phyloP scores from a whole-genome alignment of 2,329 filamentous ascomycete genomes.

The Hymenoscyphus infarciens region DNA sequence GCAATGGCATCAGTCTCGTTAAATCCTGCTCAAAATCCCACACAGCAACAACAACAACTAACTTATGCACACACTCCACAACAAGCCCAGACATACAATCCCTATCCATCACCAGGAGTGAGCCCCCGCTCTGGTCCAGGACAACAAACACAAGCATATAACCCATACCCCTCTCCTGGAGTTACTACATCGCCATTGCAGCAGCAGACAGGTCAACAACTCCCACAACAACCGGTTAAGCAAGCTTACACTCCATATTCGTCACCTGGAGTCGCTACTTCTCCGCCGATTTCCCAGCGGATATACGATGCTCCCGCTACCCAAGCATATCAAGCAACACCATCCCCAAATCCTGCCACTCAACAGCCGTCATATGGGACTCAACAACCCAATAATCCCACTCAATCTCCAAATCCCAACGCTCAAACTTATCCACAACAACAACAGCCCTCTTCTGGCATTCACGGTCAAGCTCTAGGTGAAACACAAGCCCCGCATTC shows the following conservation, averaged over 20 bases:
- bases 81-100: conserved; percentile 4
- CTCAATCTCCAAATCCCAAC: conserved; percentile 1
- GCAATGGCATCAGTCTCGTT: conserved; percentile 15
- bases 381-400: conserved; percentile 4
- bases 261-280: neutral
- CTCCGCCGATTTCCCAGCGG: neutral
- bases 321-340: conserved; percentile 3
- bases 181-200: neutral
- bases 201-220: neutral
- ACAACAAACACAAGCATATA: conserved; percentile 3
- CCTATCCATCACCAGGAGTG: neutral
- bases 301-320: neutral
- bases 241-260: conserved; percentile 3
- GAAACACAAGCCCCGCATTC: neutral
- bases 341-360: neutral
- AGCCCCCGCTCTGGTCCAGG: neutral
- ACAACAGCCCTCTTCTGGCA: neutral
- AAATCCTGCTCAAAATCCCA: neutral
- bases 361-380: conserved; percentile 1
- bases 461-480: neutral
- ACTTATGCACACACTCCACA: neutral
- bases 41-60: conserved; percentile 4
- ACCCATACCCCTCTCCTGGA: neutral
- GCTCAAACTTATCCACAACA: conserved; percentile 3
- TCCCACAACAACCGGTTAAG: neutral